phyloP scores from a whole-genome alignment of 352 stramenopile genomes.

The Phytophthora macrochlamydospora region DNA sequence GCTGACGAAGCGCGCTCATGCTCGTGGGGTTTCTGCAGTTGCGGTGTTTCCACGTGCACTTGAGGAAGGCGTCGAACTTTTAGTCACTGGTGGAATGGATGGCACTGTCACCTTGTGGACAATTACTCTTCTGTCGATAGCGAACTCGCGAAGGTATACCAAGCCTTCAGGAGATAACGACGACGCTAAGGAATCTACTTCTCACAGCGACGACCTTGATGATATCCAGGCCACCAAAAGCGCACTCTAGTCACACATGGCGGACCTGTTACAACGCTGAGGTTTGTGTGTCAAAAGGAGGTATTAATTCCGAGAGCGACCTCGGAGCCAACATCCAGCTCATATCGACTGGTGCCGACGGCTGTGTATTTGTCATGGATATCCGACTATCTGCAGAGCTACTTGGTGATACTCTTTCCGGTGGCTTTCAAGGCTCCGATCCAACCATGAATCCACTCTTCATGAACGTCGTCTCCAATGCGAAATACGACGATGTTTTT shows the following conservation, averaged over 20 bases:
- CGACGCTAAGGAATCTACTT: slow-evolving; percentile 5
- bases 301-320: slow-evolving; percentile 5
- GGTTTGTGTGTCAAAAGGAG: slow-evolving; percentile 44
- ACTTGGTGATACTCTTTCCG: slow-evolving; percentile 24
- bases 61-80: slow-evolving; percentile 53
- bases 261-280: slow-evolving; percentile 60
- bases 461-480: slow-evolving; percentile 62
- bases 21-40: slow-evolving; percentile 56
- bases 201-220: slow-evolving; percentile 41
- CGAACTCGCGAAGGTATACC: slow-evolving; percentile 9
- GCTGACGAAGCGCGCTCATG: slow-evolving; percentile 56
- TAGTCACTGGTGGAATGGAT: slow-evolving; percentile 70
- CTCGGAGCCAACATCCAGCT: slow-evolving; percentile 46
- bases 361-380: slow-evolving; percentile 71
- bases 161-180: slow-evolving; percentile 8
- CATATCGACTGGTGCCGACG: slow-evolving; percentile 66
- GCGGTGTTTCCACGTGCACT: slow-evolving; percentile 50
- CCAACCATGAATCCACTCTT: slow-evolving; percentile 59
- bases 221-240: slow-evolving; percentile 75
- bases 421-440: slow-evolving; percentile 7
- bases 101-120: slow-evolving; percentile 74
- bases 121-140: slow-evolving; percentile 38
- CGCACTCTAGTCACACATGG: slow-evolving; percentile 61
- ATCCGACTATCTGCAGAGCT: slow-evolving; percentile 45
- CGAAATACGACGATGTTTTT: slow-evolving; percentile 74